These are phyloP conservation scores for Claviceps lovelessii DNA, from an alignment of 2,329 filamentous ascomycete species.

Conservation along the genomic window DNA sequence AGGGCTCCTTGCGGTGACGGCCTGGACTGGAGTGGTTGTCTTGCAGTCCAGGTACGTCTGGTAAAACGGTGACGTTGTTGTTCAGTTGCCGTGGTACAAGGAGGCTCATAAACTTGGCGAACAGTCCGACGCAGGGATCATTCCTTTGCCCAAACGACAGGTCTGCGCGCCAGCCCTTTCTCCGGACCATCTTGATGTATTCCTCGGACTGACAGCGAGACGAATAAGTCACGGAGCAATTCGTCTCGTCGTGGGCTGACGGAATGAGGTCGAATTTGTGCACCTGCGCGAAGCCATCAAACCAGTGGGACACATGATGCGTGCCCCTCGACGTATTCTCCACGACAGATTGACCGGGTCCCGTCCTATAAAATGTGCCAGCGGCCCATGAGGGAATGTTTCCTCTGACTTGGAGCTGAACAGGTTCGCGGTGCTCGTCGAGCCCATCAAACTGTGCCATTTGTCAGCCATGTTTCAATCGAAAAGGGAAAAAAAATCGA, in stretches of 20 bases:
- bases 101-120: conserved; percentile 54
- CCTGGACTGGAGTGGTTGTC: not conserved
- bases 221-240: conserved; percentile 46
- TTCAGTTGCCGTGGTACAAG: conserved; percentile 30
- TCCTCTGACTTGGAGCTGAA: conserved; percentile 50
- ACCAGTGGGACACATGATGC: conserved; percentile 59
- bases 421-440: conserved; percentile 49
- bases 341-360: conserved; percentile 51
- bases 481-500: not conserved
- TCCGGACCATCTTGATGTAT: conserved; percentile 44
- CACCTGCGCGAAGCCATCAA: conserved; percentile 58
- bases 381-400: conserved; percentile 56
- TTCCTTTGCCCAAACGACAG: conserved; percentile 56
- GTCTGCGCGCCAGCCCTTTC: conserved; percentile 39
- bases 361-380: conserved; percentile 60
- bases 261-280: conserved; percentile 58
- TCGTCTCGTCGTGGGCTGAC: conserved; percentile 14
- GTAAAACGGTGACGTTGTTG: conserved; percentile 52
- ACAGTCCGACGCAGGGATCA: conserved; percentile 62
- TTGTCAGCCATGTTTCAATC: not conserved
- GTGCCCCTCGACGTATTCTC: conserved; percentile 43
- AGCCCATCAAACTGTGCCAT: conserved; percentile 49
- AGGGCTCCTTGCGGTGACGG: conserved; percentile 21
- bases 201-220: conserved; percentile 55
- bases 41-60: conserved; percentile 46